Evolutionary conservation across 2,329 filamentous ascomycete genomes (phyloP).

Genomic region (Apiospora marii): DNA sequence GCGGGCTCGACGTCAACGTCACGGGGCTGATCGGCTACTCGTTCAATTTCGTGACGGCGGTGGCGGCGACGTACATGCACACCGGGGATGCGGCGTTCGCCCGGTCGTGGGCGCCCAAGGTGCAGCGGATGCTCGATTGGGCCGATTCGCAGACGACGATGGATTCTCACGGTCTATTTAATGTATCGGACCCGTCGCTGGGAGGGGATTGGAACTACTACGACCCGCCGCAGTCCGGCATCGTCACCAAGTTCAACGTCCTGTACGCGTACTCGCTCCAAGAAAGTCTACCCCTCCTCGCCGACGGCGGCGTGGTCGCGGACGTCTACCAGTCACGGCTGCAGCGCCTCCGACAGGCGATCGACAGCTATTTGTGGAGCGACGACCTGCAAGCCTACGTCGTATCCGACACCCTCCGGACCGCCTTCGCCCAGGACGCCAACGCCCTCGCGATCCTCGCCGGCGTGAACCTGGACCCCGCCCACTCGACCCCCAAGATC

Average conservation of each 20-base stretch:
- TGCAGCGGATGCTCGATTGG: conserved; percentile 45
- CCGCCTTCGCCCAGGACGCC: conserved; percentile 41
- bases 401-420: conserved; percentile 33
- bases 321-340: conserved; percentile 38
- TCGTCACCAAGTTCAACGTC: conserved; percentile 43
- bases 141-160: conserved; percentile 39
- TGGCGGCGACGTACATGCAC: conserved; percentile 39
- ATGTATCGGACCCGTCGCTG: conserved; percentile 38
- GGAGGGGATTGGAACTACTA: conserved; percentile 47
- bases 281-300: conserved; percentile 35
- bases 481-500: conserved; percentile 30
- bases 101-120: conserved; percentile 37
- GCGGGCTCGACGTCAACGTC: conserved; percentile 34
- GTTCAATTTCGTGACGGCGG: conserved; percentile 40
- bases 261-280: conserved; percentile 44
- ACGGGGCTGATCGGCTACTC: conserved; percentile 47
- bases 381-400: conserved; percentile 36
- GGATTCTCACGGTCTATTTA: conserved; percentile 36
- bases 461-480: conserved; percentile 32
- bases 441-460: conserved; percentile 45
- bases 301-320: conserved; percentile 31
- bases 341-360: conserved; percentile 35
- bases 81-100: conserved; percentile 40
- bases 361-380: conserved; percentile 39
- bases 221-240: conserved; percentile 40